phyloP scores from a whole-genome alignment of 2,329 filamentous ascomycete species.

The Coniella lustricola region DNA sequence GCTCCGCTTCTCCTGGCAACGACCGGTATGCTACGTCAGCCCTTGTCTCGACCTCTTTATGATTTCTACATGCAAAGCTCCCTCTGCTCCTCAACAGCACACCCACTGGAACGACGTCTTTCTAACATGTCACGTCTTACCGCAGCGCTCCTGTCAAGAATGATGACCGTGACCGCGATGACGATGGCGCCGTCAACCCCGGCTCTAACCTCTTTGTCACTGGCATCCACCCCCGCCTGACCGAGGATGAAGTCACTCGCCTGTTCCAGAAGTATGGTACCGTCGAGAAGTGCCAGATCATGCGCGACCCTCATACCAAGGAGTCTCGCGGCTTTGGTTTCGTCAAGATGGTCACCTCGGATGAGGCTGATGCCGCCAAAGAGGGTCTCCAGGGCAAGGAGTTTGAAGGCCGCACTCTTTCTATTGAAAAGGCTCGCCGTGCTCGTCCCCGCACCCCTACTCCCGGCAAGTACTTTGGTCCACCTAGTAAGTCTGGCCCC shows the following conservation, averaged over 20 bases:
- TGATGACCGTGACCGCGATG: constrained; percentile 37
- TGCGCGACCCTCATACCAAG: constrained; percentile 97
- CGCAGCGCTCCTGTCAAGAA: constrained; percentile 42
- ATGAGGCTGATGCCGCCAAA: constrained; percentile 94
- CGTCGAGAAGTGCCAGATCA: constrained; percentile 99
- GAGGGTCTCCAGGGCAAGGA: constrained; percentile 92
- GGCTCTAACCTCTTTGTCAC: constrained; percentile 99
- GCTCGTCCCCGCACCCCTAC: constrained; percentile 92
- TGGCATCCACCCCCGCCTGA: constrained; percentile 88
- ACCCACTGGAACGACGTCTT: background rate
- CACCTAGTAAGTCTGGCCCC: constrained; percentile 68
- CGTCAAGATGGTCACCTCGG: constrained; percentile 95
- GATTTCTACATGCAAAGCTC: too few species aligned
- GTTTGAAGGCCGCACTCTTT: constrained; percentile 90
- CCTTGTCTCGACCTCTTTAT: constrained; percentile 16
- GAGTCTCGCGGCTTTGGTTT: constrained; percentile 98
- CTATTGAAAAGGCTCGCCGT: constrained; percentile 97
- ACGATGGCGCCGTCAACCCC: constrained; percentile 73
- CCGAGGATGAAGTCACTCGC: constrained; percentile 82
- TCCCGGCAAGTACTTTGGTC: constrained; percentile 97
- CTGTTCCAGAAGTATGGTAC: constrained; percentile 98
- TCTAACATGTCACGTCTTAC: constrained; percentile 1
- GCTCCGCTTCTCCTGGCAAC: constrained; percentile 54
- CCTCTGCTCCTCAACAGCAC: too few species aligned
- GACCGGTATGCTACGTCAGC: constrained; percentile 36